Conservation (phyloP, 768 basidiomycete species). For the Leucogyrophana mollusca region DNA sequence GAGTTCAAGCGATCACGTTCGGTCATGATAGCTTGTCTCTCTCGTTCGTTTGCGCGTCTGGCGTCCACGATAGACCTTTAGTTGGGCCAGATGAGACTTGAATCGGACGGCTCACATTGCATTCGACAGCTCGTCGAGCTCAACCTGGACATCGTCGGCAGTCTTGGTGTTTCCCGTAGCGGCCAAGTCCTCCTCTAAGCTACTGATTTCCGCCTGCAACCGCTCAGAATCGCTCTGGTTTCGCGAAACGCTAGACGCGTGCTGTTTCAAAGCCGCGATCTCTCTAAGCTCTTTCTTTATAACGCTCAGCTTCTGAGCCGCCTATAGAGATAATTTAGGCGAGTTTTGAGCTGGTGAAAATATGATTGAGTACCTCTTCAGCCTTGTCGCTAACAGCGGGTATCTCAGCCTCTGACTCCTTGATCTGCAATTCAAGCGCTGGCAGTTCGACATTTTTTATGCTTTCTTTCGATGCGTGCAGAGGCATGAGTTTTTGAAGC, state of each 20-base stretch:
- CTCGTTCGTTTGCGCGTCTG: slow-evolving; percentile 67
- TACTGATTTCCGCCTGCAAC: slow-evolving; percentile 57
- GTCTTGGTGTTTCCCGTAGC: slow-evolving; percentile 78
- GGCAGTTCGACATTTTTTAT: slow-evolving; percentile 67
- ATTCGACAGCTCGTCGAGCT: slow-evolving; percentile 61
- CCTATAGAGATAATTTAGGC: slow-evolving; percentile 34
- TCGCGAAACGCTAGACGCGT: slow-evolving; percentile 56
- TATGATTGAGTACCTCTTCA: slow-evolving; percentile 52
- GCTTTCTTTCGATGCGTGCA: slow-evolving; percentile 51
- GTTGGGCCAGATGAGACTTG: not conserved
- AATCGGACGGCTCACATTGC: slow-evolving; percentile 57
- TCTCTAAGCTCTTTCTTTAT: slow-evolving; percentile 63
- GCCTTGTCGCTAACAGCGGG: slow-evolving; percentile 50
- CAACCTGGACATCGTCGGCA: slow-evolving; percentile 78
- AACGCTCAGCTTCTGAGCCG: slow-evolving; percentile 46
- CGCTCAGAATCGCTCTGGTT: slow-evolving; percentile 58
- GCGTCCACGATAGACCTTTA: slow-evolving; percentile 2
- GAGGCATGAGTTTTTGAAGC: slow-evolving; percentile 59
- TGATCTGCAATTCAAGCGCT: slow-evolving; percentile 58
- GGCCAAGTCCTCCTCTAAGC: slow-evolving; percentile 67
- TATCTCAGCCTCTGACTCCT: slow-evolving; percentile 52
- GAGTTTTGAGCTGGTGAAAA: slow-evolving; percentile 3
- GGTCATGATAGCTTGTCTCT: slow-evolving; percentile 50
- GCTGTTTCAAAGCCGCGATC: slow-evolving; percentile 56
- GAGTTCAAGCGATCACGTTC: slow-evolving; percentile 65